phyloP scores from a whole-genome alignment of 805 yeast species.

The Ogataea pini region DNA sequence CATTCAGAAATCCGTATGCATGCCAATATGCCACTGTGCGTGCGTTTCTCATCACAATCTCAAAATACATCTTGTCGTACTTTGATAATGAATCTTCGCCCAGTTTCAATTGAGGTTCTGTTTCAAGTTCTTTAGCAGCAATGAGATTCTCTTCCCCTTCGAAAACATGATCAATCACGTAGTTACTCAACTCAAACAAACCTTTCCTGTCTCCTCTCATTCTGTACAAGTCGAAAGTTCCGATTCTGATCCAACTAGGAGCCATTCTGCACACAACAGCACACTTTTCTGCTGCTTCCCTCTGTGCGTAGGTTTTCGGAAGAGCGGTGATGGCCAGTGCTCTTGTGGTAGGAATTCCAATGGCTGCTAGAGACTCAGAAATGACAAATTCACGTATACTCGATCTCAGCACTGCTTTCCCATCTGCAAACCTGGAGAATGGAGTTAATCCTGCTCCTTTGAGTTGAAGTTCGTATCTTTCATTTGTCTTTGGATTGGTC shows the following conservation, averaged over 20 bases:
- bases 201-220: slow-evolving; percentile 70
- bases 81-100: slow-evolving; percentile 44
- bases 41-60: slow-evolving; percentile 74
- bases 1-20: slow-evolving; percentile 88
- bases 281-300: slow-evolving; percentile 73
- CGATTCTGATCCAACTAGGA: slow-evolving; percentile 82
- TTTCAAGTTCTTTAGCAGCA: slow-evolving; percentile 28
- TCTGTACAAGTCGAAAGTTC: slow-evolving; percentile 82
- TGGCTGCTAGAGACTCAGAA: slow-evolving; percentile 75
- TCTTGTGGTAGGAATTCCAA: slow-evolving; percentile 85
- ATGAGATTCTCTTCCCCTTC: slow-evolving; percentile 38
- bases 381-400: slow-evolving; percentile 85
- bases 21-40: slow-evolving; percentile 82
- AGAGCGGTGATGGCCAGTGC: slow-evolving; percentile 72
- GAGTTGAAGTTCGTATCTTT: slow-evolving; percentile 67
- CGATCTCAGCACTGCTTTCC: slow-evolving; percentile 88
- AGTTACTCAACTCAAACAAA: slow-evolving; percentile 64
- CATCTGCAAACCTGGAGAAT: slow-evolving; percentile 93
- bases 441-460: slow-evolving; percentile 95
- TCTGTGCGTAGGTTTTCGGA: slow-evolving; percentile 75
- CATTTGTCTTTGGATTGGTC: slow-evolving; percentile 43
- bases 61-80: slow-evolving; percentile 72
- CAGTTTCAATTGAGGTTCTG: slow-evolving; percentile 29
- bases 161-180: slow-evolving; percentile 66
- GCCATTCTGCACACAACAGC: slow-evolving; percentile 86